Evolutionary conservation across 1,284 basidiomycete genomes (phyloP), one percentile per base, ranked within the genome.

Genomic region (Bjerkandera adusta): DNA sequence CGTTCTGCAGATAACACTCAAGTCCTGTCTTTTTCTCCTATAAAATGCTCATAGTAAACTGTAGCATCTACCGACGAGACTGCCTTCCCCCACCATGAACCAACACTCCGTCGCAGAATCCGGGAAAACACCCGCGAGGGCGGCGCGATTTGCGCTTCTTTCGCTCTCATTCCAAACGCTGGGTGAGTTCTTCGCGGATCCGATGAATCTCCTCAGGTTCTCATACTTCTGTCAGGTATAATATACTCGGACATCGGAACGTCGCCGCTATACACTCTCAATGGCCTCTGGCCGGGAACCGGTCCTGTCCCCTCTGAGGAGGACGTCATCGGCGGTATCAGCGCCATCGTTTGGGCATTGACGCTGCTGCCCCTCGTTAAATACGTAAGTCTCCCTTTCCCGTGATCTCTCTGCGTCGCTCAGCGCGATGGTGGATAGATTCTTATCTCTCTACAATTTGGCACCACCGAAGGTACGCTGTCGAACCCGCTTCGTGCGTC

Each of bases 161-260:
- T 34, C 41, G n/a, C 41, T 43, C 12, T 30, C 41, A 29, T 69
- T 68, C 49, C 65, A 68, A 51, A 63, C 67, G 3, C 49, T 68
- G 10, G 67, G 76, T 72, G 15, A 18, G 30, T 30, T 22, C 24
- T n/a, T 32, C 43, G 27, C 18, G 34, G 15, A 22, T 27, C 10
- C 16, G 20, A 7, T 20, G 20, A 18, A 13, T 18, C 4, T 25
- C 3, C 1, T 24, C 29, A 24, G 18, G 22, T n/a, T n/a, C 43
- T 42, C 8, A 41, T 37, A n/a, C 3, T 15, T 34, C 20, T 8
- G 24, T 8, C 41, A 80, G 80, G 80, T 1, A 79, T 83, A 34
- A 81, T 83, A 37, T 85, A 84, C 56, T 81, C 79, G n/a, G 81
- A 83, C 57, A 77, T 82, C 45, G 77, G 78, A 12, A 83, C 81